Conservation (phyloP, 441 rosid genomes). For the Pelargonium myrrhifolium region DNA sequence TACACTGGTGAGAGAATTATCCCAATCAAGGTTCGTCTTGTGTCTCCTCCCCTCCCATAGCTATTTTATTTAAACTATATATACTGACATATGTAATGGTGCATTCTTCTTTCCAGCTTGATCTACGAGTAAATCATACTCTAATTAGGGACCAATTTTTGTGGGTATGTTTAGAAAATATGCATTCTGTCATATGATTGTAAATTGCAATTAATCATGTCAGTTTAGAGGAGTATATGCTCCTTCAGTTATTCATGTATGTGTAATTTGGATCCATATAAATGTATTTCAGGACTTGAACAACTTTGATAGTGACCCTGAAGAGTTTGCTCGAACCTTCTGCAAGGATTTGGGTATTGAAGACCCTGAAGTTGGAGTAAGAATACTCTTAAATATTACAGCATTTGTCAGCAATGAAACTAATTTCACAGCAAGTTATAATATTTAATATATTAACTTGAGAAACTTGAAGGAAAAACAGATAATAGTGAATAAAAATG, state of each 20-base stretch:
- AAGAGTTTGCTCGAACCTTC: slow-evolving; percentile 76
- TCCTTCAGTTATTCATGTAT: slow-evolving; percentile 8
- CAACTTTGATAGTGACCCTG: slow-evolving; percentile 87
- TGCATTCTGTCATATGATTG: background rate
- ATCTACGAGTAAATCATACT: slow-evolving; percentile 82
- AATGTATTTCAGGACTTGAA: slow-evolving; percentile 57
- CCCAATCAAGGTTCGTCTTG: slow-evolving; percentile 65
- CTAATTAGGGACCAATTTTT: slow-evolving; percentile 82
- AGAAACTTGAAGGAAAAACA: background rate
- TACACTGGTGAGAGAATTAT: slow-evolving; percentile 77
- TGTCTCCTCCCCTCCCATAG: background rate
- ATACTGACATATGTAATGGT: background rate
- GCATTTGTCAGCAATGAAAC: background rate
- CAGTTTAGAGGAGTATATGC: background rate
- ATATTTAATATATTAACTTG: background rate
- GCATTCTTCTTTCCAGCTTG: slow-evolving; percentile 50
- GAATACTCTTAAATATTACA: slow-evolving; percentile 16
- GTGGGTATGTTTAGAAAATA: slow-evolving; percentile 48
- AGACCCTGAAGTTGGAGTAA: slow-evolving; percentile 95
- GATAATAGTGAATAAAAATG: background rate
- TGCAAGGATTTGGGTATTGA: slow-evolving; percentile 72
- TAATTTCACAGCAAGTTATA: background rate
- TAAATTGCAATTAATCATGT: background rate
- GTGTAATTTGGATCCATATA: background rate
- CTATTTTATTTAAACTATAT: background rate